These are phyloP conservation scores for Aspergillus intermedius DNA, from an alignment of 2,329 filamentous ascomycete genomes.

Conservation along the genomic window DNA sequence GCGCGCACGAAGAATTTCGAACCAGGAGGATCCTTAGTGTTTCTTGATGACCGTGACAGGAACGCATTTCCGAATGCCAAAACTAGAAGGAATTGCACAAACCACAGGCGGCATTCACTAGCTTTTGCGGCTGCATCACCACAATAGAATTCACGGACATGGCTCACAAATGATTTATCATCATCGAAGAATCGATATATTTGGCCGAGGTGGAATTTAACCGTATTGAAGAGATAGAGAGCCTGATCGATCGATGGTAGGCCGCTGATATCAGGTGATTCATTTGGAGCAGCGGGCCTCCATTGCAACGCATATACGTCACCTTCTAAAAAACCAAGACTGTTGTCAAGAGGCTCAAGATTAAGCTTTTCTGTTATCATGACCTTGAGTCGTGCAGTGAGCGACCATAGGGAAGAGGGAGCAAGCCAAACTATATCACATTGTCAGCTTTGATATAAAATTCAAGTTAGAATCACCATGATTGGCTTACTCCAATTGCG, in stretches of 20 bases:
- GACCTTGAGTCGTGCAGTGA: conserved; percentile 17
- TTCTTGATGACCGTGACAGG: conserved; percentile 5
- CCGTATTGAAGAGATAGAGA: conserved; percentile 12
- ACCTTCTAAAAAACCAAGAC: conserved; percentile 17
- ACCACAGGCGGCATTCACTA: conserved; percentile 18
- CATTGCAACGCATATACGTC: conserved; percentile 24
- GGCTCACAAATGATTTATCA: conserved; percentile 6
- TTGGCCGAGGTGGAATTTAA: conserved; percentile 14
- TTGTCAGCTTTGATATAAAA: not conserved
- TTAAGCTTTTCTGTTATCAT: conserved; percentile 18
- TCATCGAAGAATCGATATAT: conserved; percentile 11
- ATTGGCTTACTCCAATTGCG: conserved; percentile 31
- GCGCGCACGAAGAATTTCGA: conserved; percentile 10
- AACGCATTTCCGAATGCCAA: conserved; percentile 15
- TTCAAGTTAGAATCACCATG: not conserved
- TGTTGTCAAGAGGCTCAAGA: conserved; percentile 21
- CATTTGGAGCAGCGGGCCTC: conserved; percentile 1
- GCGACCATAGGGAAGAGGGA: conserved; percentile 18
- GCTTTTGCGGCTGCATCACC: conserved; percentile 12
- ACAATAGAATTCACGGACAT: conserved; percentile 25
- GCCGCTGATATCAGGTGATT: conserved; percentile 18
- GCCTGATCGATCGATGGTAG: conserved; percentile 12
- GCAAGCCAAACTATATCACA: conserved; percentile 15
- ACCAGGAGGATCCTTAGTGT: conserved; percentile 6
- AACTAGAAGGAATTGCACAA: conserved; percentile 13